Percentiles rank a stretch among this genome's conserved stretches.
Evolutionary conservation across 805 yeast species (phyloP).

Genomic region (Suhomyces canberraensis): DNA sequence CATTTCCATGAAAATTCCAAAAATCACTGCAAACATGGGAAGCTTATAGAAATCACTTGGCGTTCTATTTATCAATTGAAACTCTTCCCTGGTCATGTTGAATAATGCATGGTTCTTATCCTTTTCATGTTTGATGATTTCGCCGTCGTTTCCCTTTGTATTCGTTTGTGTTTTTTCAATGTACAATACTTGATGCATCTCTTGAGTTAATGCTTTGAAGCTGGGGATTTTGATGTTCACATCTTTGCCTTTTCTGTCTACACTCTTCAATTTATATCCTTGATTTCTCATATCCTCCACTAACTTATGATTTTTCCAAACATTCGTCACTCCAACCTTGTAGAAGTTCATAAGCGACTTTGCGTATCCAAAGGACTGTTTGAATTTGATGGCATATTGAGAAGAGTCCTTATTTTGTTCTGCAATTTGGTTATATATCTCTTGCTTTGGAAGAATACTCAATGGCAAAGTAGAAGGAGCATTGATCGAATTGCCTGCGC

Average conservation of each 20-base stretch:
- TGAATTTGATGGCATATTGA: conserved; percentile 19
- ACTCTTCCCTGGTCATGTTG: conserved; percentile 47
- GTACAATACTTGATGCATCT: conserved; percentile 34
- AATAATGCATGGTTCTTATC: conserved; percentile 21
- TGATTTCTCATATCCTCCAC: conserved; percentile 15
- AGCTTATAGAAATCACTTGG: conserved; percentile 48
- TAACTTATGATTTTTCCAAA: conserved; percentile 44
- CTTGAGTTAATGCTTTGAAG: conserved; percentile 33
- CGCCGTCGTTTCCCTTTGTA: conserved; percentile 14
- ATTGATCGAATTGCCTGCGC: conserved; percentile 17
- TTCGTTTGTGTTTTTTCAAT: conserved; percentile 31
- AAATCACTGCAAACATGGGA: conserved; percentile 49
- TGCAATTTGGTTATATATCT: conserved; percentile 24
- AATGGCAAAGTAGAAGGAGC: conserved; percentile 31
- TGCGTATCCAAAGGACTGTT: conserved; percentile 44
- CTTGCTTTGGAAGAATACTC: conserved; percentile 22
- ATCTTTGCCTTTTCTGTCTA: conserved; percentile 23
- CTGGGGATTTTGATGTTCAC: conserved; percentile 27
- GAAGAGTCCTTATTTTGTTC: conserved; percentile 14
- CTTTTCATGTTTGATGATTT: conserved; percentile 14
- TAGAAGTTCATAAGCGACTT: conserved; percentile 50
- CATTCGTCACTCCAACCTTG: conserved; percentile 53
- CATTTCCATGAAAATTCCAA: conserved; percentile 49
- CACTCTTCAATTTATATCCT: conserved; percentile 17
- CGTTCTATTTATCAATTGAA: conserved; percentile 50